These are phyloP conservation scores for Ormosia semicastrata DNA, from an alignment of 306 rosid species.

Conservation along the genomic window DNA sequence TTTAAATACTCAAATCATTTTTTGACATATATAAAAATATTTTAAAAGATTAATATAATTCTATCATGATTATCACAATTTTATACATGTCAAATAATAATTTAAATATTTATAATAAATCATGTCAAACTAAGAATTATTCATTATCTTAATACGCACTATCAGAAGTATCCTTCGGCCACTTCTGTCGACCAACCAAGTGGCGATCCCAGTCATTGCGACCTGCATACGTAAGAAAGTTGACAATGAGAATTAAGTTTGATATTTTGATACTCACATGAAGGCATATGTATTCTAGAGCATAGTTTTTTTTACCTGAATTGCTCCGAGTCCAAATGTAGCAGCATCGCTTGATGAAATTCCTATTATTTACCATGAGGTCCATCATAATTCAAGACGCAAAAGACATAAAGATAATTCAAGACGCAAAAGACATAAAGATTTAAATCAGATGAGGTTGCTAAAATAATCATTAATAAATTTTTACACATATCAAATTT, in stretches of 20 bases:
- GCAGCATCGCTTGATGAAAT: slow-evolving; percentile 57
- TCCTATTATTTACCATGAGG: slow-evolving; percentile 36
- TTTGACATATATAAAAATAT: too few species aligned
- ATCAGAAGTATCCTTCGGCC: slow-evolving; percentile 69
- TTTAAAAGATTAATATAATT: too few species aligned
- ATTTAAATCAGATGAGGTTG: background rate
- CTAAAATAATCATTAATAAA: too few species aligned
- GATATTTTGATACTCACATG: background rate
- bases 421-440: too few species aligned
- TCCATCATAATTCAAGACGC: background rate
- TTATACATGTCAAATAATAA: too few species aligned
- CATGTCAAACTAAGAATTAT: too few species aligned
- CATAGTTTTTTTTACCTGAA: slow-evolving; percentile 46
- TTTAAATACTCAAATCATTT: background rate
- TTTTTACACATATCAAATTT: too few species aligned
- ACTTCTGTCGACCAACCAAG: slow-evolving; percentile 64
- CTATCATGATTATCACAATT: too few species aligned
- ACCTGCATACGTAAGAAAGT: slow-evolving; percentile 39
- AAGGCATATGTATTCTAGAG: background rate
- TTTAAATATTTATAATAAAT: too few species aligned
- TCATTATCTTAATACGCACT: slow-evolving; percentile 28
- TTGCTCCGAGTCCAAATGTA: slow-evolving; percentile 62
- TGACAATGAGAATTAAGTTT: background rate
- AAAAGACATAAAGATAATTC: background rate
- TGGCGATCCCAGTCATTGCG: slow-evolving; percentile 52